These are phyloP conservation scores for Nelumbo lutea DNA, from an alignment of 164 flowering plant genomes.

Conservation along the genomic window DNA sequence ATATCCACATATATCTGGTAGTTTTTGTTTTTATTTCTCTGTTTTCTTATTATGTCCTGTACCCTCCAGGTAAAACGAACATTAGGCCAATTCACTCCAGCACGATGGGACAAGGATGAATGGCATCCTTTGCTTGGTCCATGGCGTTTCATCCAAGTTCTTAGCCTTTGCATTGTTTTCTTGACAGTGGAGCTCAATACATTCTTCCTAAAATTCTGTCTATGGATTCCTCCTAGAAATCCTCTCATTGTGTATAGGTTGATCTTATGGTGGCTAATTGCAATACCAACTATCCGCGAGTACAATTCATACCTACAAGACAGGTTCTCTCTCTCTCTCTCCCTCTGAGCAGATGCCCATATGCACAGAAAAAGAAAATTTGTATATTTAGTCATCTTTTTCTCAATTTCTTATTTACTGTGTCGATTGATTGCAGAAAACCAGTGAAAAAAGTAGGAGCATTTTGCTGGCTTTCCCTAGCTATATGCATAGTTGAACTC, in stretches of 20 bases:
- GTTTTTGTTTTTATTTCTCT: background rate
- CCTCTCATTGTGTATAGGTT: conserved; percentile 80
- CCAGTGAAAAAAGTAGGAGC: conserved; percentile 81
- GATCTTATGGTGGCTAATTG: conserved; percentile 95
- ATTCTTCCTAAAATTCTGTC: conserved; percentile 93
- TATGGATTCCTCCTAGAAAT: conserved; percentile 97
- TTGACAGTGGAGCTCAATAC: conserved; percentile 96
- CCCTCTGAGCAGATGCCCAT: background rate
- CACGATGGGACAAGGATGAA: conserved; percentile 99
- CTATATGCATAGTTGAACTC: conserved; percentile 92
- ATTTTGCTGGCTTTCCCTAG: conserved; percentile 94
- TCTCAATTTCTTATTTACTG: background rate
- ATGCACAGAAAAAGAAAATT: background rate
- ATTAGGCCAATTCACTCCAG: conserved; percentile 95
- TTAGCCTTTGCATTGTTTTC: conserved; percentile 77
- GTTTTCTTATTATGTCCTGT: background rate
- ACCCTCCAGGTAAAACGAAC: conserved; percentile 78
- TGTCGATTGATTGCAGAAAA: conserved; percentile 32
- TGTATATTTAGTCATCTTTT: background rate
- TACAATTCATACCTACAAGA: conserved; percentile 93
- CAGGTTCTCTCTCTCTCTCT: conserved; percentile 42
- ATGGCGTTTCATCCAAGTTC: conserved; percentile 95
- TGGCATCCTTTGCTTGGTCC: conserved; percentile 98
- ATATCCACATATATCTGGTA: background rate
- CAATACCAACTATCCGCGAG: conserved; percentile 92